Base-by-base conservation (phyloP, 116 monocot species). In the Cymodocea nodosa region DNA sequence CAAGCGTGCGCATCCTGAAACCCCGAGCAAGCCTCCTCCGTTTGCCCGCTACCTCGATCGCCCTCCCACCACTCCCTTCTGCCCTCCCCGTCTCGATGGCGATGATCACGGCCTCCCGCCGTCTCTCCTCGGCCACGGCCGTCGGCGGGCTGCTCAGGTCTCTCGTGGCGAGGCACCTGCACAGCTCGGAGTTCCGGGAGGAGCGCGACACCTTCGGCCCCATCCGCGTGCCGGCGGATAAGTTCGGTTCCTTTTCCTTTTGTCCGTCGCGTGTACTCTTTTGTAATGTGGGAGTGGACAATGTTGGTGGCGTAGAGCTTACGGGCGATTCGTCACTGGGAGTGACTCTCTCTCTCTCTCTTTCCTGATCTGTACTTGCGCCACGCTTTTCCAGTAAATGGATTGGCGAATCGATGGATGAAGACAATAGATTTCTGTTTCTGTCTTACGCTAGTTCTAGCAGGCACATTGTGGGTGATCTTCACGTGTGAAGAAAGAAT, bases 161-260 rank as follows among this genome's bases (percentile, higher is more conserved):
- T 20, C 35, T 66, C 24, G 50, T 57, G 6, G 7, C 23, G 24
- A 63, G 85, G 25, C 64, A 51, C 11, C 51, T 89, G 51, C 76
- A 73, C 30, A 3, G 30, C 24, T 78, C 77, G 15, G 82, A 59
- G 12, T 97, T 88, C 78, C 68, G 97, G 71, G 87, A 91, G 69
- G 97, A 97, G 76, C 69, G 79, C 50, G 97, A 97, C 66, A 97
- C 92, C 16, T 91, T 97, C 71, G 92, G 92, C 0, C 91, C 92
- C 23, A 86, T 97, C 35, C 72, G n/a, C 0, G 97, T 97, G 18
- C 92, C 92, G 9, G 25, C 78, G 56, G 89, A 97, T 67, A 97
- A 75, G 97, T 97, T 40, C 30, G 73, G 23, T 17, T 35, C 35
- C 55, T 23, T 72, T 62, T 10, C 24, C 17, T 4, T 52, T 63